A percentile compares a stretch with the other conserved stretches of the same genome.
These are phyloP conservation scores for Puccinia hordei DNA, from an alignment of 1,284 basidiomycete genomes.

Conservation along the genomic window DNA sequence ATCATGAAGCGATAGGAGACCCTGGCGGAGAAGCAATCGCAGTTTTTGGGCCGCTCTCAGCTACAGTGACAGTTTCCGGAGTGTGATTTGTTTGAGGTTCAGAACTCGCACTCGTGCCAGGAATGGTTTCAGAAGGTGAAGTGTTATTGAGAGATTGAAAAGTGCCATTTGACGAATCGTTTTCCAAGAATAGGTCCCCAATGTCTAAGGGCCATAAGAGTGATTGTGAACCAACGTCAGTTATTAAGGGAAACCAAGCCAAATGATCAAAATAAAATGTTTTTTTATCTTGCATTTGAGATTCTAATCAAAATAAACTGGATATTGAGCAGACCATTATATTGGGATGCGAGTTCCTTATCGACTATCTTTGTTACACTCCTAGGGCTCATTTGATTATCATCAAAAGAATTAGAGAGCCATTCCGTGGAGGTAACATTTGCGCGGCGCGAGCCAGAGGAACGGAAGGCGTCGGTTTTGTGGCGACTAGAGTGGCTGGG, in stretches of 20 bases:
- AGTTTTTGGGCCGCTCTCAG: no score
- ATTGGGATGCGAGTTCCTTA: constrained; percentile 9
- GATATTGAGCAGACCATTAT: constrained; percentile 4
- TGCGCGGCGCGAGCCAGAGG: constrained; percentile 1
- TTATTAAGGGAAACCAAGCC: not conserved
- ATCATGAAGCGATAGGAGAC: no score
- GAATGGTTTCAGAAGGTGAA: not conserved
- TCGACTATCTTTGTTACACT: constrained; percentile 6
- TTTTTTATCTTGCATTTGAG: not conserved
- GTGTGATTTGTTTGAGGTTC: not conserved
- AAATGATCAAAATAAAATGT: no score
- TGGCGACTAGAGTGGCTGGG: not conserved
- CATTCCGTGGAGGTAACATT: constrained; percentile 1
- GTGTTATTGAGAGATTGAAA: not conserved
- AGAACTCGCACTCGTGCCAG: not conserved
- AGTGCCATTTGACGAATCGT: not conserved
- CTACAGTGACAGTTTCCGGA: not conserved
- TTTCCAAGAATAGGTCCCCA: constrained; percentile 7
- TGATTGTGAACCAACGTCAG: not conserved
- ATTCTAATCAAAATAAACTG: not conserved
- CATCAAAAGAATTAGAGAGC: not conserved
- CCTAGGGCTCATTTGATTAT: constrained; percentile 9
- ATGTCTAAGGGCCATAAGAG: not conserved
- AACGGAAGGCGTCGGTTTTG: not conserved
- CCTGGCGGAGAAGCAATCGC: no score